Base-by-base conservation (phyloP, 2,329 filamentous ascomycete species). In the Hypoxylon sp. region DNA sequence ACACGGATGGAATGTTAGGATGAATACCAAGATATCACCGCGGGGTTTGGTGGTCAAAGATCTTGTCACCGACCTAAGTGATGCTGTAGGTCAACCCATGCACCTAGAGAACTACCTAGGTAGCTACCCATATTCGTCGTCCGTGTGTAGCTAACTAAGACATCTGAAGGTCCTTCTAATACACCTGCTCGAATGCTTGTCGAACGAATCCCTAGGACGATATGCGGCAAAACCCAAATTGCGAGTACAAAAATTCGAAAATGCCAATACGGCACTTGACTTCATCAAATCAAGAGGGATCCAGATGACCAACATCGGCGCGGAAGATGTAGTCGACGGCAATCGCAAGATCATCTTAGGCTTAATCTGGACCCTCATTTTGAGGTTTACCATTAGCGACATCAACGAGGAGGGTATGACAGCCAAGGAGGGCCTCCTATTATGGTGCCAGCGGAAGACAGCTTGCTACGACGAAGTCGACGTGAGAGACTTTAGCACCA, bases 401-500 rank as follows among this genome's bases (percentile, higher is more conserved):
- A 99, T 99, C 79, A 98, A 96, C 74, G 90, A 94, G 75, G 95
- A 97, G 81, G 95, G 95, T 65, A 89, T 98, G 86, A 97, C 94
- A 48, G 95, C 95, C 56, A 97, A 98, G 76, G 95, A 98, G 74
- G 95, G 95, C 62, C 79, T 99, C 69, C 78, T 99, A 55, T 79
- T 99, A 20, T 99, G 95, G 95, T 99, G 95, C 80, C 94, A 99
- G 78, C 84, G 95, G 69, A 99, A 99, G 79, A 99, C 95, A 24
- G 95, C 95, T 6, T 99, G 95, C 77, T 99, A 99, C 75, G 93
- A 97, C 59, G 95, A 96, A 72, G 93, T 99, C 18, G 90, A 98
- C 67, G 92, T 99, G 33, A 85, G 91, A 50, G 94, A 99, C 77
- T 99, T 99, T 75, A 97, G 92, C 55, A 81, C 83, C 27, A 98